Evolutionary conservation across 1,284 basidiomycete species (phyloP).

Genomic region (Rhodotorula sp.): DNA sequence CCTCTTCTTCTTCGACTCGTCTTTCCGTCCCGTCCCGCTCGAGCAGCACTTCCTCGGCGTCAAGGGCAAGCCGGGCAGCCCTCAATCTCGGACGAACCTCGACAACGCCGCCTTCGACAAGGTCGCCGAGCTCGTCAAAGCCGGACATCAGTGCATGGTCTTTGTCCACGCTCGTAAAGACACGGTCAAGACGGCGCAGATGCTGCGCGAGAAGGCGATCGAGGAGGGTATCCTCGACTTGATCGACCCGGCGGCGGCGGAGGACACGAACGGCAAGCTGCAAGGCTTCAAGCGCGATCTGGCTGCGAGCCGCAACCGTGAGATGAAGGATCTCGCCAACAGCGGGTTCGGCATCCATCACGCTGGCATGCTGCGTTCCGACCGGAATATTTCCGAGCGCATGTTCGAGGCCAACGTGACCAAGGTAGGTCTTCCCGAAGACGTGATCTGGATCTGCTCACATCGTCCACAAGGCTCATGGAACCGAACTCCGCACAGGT

Average conservation of each 20-base stretch:
- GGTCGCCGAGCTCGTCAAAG: constrained; percentile 72
- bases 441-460: too few species aligned
- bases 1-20: constrained; percentile 98
- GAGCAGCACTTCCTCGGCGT: constrained; percentile 98
- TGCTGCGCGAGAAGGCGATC: constrained; percentile 77
- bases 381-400: constrained; percentile 92
- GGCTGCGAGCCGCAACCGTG: constrained; percentile 80
- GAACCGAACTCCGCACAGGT: constrained; percentile 58
- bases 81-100: constrained; percentile 76
- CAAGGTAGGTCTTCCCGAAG: constrained; percentile 60
- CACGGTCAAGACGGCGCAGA: constrained; percentile 88
- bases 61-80: constrained; percentile 81
- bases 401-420: constrained; percentile 90
- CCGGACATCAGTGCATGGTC: constrained; percentile 98
- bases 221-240: constrained; percentile 71
- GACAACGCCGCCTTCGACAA: constrained; percentile 90
- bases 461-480: too few species aligned
- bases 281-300: constrained; percentile 75
- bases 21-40: constrained; percentile 93
- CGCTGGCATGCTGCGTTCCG: constrained; percentile 93
- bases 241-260: constrained; percentile 61
- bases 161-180: constrained; percentile 99
- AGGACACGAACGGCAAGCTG: constrained; percentile 70
- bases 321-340: constrained; percentile 94
- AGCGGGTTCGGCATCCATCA: constrained; percentile 94